phyloP scores from a whole-genome alignment of 1,139 yeast species.

The Debaryomyces robertsiae region DNA sequence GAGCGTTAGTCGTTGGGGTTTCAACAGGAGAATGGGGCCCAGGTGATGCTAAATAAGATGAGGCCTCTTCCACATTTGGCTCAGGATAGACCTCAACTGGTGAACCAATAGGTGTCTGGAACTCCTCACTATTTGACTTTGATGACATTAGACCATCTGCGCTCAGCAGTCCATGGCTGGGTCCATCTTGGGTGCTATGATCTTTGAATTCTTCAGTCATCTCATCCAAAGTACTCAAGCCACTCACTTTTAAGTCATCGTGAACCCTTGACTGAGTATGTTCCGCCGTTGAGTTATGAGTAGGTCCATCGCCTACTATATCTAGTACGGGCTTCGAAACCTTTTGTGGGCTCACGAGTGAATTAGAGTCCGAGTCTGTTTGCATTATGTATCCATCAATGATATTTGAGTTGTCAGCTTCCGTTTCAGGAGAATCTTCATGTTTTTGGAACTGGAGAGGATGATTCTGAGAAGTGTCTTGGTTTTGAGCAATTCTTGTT shows the following conservation, averaged over 20 bases:
- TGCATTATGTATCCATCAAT: conserved; percentile 4
- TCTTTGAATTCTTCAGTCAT: neutral
- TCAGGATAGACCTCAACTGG: neutral
- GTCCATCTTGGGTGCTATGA: neutral
- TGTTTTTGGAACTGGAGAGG: no score
- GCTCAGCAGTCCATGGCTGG: neutral
- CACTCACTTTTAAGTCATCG: neutral
- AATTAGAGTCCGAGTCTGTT: conserved; percentile 4
- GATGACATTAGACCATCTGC: neutral
- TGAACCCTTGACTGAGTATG: neutral
- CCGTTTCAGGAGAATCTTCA: neutral
- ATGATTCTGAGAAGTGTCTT: no score
- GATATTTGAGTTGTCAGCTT: conserved; percentile 1
- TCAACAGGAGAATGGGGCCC: neutral
- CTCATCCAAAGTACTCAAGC: conserved; percentile 7
- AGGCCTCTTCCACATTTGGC: neutral
- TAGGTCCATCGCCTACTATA: conserved; percentile 1
- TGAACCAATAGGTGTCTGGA: conserved; percentile 5
- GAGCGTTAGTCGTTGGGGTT: neutral
- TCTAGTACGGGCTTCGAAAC: neutral
- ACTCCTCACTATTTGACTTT: conserved; percentile 4
- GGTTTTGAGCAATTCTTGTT: no score
- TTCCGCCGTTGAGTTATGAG: neutral
- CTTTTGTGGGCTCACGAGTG: neutral
- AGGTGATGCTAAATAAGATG: neutral